Conservation (phyloP, 2,329 filamentous ascomycete genomes). For the Cladosporium cucumerinum region DNA sequence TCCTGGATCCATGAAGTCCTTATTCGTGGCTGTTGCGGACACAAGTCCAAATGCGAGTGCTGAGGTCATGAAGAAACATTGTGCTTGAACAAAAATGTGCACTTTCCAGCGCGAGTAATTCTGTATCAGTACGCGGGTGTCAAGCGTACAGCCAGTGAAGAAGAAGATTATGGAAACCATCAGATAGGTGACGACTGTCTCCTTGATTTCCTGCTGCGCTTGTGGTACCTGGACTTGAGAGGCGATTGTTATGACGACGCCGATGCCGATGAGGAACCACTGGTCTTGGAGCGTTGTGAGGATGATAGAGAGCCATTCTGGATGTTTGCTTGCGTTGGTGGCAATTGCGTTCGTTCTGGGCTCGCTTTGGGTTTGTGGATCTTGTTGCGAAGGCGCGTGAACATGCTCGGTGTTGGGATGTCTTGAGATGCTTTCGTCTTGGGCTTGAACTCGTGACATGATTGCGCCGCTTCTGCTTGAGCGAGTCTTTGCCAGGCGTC, state of each 20-base stretch:
- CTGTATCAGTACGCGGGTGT: conserved; percentile 57
- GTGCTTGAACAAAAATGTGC: conserved; percentile 64
- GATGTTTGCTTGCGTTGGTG: neutral
- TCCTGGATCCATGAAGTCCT: conserved; percentile 57
- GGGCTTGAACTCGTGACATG: conserved; percentile 1
- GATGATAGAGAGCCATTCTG: conserved; percentile 10
- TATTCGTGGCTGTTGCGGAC: conserved; percentile 50
- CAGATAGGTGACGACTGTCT: conserved; percentile 60
- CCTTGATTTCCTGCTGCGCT: conserved; percentile 51
- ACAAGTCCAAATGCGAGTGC: conserved; percentile 57
- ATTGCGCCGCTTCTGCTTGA: neutral
- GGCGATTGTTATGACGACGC: conserved; percentile 51
- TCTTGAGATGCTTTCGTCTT: neutral
- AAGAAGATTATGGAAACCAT: conserved; percentile 68
- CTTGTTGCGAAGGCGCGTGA: conserved; percentile 3
- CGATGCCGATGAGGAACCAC: conserved; percentile 64
- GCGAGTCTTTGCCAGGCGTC: conserved; percentile 14
- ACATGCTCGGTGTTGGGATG: neutral
- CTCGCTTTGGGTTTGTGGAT: neutral
- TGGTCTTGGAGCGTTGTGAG: conserved; percentile 47
- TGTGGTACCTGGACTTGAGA: conserved; percentile 55
- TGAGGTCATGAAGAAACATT: conserved; percentile 65
- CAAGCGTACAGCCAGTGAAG: conserved; percentile 66
- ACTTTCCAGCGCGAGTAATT: conserved; percentile 66
- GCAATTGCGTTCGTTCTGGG: too few relatives aligned